Evolutionary conservation across 2,329 filamentous ascomycete genomes (phyloP).

Genomic region (Colletotrichum spaethianum): DNA sequence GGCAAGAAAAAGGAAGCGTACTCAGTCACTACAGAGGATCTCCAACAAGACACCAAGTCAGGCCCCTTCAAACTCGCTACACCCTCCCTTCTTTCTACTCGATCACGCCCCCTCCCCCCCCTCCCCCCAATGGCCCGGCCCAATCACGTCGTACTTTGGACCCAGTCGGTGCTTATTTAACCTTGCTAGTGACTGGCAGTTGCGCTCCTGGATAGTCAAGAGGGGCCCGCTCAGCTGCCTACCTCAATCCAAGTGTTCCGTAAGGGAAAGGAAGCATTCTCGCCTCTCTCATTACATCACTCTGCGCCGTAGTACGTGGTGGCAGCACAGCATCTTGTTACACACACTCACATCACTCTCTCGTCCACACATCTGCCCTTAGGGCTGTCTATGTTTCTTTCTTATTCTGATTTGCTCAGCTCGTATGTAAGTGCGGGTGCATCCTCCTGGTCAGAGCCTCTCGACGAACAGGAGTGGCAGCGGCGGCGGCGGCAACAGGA

Average conservation of each 20-base stretch:
- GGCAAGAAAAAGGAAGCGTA: neutral
- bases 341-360: neutral
- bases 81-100: conserved; percentile 9
- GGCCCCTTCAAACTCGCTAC: conserved; percentile 26
- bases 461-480: neutral
- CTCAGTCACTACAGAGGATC: conserved; percentile 33
- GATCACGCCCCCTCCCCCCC: neutral
- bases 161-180: conserved; percentile 22
- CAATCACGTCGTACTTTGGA: conserved; percentile 23
- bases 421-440: neutral
- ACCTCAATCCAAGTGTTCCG: conserved; percentile 12
- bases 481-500: neutral
- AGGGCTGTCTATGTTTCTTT: neutral
- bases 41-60: conserved; percentile 29
- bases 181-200: conserved; percentile 16
- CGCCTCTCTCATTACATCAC: conserved; percentile 32
- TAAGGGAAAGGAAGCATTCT: neutral
- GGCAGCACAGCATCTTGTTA: neutral
- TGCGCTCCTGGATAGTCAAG: conserved; percentile 12
- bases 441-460: neutral
- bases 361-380: neutral
- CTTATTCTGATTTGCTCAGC: neutral
- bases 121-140: too few species aligned
- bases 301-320: conserved; percentile 1
- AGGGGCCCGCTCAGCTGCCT: conserved; percentile 25